Evolutionary conservation across 192 early-diverging fungal genomes (phyloP).

Genomic region (Hyaloraphidium curvatum): DNA sequence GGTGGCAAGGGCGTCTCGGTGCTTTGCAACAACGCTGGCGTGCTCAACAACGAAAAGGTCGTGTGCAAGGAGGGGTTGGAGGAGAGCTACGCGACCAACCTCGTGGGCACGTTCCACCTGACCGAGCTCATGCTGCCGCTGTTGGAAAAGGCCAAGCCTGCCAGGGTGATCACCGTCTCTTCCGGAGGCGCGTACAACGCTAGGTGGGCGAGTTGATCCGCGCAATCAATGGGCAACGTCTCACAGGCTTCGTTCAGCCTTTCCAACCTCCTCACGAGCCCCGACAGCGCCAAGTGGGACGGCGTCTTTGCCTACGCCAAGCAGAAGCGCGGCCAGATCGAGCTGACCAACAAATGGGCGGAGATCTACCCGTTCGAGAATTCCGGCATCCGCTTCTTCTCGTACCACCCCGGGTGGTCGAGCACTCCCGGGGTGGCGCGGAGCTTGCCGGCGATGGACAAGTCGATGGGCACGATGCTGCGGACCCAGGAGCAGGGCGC

Average conservation of each 20-base stretch:
- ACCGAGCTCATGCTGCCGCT: constrained; percentile 11
- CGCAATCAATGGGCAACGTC: too few species aligned
- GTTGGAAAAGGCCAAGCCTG: neutral
- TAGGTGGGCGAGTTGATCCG: too few species aligned
- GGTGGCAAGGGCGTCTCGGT: neutral
- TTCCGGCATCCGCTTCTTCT: constrained; percentile 7
- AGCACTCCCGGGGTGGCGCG: constrained; percentile 10
- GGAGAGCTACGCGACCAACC: constrained; percentile 11
- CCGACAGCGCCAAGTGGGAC: neutral
- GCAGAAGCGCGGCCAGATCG: constrained; percentile 14
- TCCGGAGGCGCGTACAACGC: constrained; percentile 15
- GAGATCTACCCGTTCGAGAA: constrained; percentile 1
- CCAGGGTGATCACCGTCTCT: constrained; percentile 3
- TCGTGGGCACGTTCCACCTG: constrained; percentile 8
- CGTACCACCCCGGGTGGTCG: constrained; percentile 14
- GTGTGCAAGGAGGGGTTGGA: constrained; percentile 13
- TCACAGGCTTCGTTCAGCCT: too few species aligned
- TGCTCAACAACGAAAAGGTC: constrained; percentile 1
- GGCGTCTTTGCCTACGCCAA: constrained; percentile 12
- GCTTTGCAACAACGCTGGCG: constrained; percentile 17
- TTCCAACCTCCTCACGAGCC: neutral
- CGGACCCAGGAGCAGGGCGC: constrained; percentile 12
- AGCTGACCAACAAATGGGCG: constrained; percentile 13
- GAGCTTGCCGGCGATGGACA: constrained; percentile 8
- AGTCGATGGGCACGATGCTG: constrained; percentile 4